Percentiles rank a stretch among this genome's conserved stretches.
Evolutionary conservation across 129 eudicot species (phyloP).

Genomic region (Artemisia annua): DNA sequence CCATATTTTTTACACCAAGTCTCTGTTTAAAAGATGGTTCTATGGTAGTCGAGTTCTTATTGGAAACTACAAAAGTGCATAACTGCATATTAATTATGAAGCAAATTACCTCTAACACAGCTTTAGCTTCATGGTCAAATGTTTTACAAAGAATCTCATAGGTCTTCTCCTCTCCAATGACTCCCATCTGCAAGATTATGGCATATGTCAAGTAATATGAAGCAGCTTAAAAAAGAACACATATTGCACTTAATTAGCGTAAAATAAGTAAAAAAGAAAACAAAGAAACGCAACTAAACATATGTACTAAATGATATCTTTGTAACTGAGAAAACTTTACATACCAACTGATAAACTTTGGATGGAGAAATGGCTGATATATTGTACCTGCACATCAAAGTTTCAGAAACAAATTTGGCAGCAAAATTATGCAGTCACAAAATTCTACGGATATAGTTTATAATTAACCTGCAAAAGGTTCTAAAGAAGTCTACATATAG

Average conservation of each 20-base stretch:
- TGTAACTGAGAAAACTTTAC: constrained; percentile 13
- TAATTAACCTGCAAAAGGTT: neutral
- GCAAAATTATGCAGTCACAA: constrained; percentile 19
- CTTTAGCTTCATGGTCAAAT: constrained; percentile 71
- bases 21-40: neutral
- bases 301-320: neutral
- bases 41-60: neutral
- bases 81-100: neutral
- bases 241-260: neutral
- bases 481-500: neutral
- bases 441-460: constrained; percentile 4
- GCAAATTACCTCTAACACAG: constrained; percentile 63
- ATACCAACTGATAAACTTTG: constrained; percentile 72
- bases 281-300: neutral
- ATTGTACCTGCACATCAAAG: constrained; percentile 55
- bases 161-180: constrained; percentile 48
- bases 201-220: constrained; percentile 12
- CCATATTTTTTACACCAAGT: neutral
- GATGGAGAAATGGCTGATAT: constrained; percentile 87
- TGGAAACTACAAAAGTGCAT: neutral
- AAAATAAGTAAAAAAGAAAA: neutral
- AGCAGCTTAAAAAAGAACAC: neutral
- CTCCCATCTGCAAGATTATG: constrained; percentile 47
- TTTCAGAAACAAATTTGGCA: constrained; percentile 16
- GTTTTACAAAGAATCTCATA: constrained; percentile 90